Conservation (phyloP, 768 basidiomycete species). For the Russula earlei region DNA sequence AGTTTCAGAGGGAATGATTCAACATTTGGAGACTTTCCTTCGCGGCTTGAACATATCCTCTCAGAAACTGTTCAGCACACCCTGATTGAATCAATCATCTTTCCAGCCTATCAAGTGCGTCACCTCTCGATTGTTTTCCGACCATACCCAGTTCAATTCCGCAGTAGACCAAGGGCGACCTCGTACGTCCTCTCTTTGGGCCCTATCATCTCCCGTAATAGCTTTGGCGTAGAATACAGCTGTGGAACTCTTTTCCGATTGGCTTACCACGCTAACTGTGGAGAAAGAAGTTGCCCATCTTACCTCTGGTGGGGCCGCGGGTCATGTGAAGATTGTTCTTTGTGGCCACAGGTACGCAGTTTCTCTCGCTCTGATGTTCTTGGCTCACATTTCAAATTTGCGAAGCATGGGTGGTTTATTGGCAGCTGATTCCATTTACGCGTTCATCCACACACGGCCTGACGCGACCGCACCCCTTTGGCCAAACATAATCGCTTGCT, state of each 20-base stretch:
- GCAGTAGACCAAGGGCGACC: conserved; percentile 74
- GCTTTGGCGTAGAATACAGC: conserved; percentile 31
- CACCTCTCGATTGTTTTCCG: not conserved
- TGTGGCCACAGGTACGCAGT: conserved; percentile 74
- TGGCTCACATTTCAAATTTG: not conserved
- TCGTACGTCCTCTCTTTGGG: conserved; percentile 41
- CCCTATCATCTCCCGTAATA: not conserved
- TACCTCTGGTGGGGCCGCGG: conserved; percentile 63
- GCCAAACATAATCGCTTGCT: conserved; percentile 78
- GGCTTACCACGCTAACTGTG: conserved; percentile 86
- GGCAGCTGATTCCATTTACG: conserved; percentile 72
- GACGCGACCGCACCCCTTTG: conserved; percentile 63
- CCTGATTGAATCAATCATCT: conserved; percentile 64
- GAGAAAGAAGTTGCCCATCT: conserved; percentile 72
- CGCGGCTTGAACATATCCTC: conserved; percentile 67
- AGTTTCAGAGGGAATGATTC: conserved; percentile 56
- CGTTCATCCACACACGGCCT: conserved; percentile 58
- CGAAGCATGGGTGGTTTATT: conserved; percentile 87
- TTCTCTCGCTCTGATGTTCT: not conserved
- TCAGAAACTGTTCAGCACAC: conserved; percentile 50
- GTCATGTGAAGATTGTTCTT: conserved; percentile 65
- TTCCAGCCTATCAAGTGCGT: conserved; percentile 81
- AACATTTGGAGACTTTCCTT: conserved; percentile 72
- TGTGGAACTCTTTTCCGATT: conserved; percentile 79
- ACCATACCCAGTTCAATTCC: not conserved